phyloP scores from a whole-genome alignment of 2,329 filamentous ascomycete species.

The Aspergillus eucalypticola region DNA sequence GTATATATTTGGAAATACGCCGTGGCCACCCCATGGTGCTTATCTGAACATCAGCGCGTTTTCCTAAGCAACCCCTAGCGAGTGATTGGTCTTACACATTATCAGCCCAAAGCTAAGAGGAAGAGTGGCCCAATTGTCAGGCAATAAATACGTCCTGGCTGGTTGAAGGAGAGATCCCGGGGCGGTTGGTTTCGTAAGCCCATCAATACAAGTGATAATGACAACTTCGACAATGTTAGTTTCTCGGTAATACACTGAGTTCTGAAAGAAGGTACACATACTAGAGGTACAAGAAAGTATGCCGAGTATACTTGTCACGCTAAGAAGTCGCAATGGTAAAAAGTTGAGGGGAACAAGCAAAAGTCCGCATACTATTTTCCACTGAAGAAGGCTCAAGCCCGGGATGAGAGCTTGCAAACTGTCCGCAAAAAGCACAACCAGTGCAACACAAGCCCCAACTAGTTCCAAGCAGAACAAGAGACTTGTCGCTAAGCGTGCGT shows the following conservation, averaged over 20 bases:
- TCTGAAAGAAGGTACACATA: conserved; percentile 53
- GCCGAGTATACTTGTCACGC: conserved; percentile 89
- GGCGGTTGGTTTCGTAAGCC: conserved; percentile 73
- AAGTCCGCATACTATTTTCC: conserved; percentile 82
- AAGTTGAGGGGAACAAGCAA: conserved; percentile 82
- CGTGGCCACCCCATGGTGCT: conserved; percentile 69
- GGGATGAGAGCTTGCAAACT: conserved; percentile 79
- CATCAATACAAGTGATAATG: conserved; percentile 79
- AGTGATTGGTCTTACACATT: conserved; percentile 59
- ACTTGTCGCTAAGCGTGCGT: conserved; percentile 77
- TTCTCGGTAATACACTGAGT: conserved; percentile 4
- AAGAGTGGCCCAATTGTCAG: conserved; percentile 80
- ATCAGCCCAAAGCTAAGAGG: conserved; percentile 87
- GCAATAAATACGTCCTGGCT: conserved; percentile 77
- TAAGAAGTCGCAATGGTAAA: conserved; percentile 77
- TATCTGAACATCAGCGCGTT: conserved; percentile 21
- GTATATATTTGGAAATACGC: conserved; percentile 82
- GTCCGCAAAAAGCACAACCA: conserved; percentile 91
- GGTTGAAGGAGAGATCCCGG: conserved; percentile 85
- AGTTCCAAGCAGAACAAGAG: conserved; percentile 86
- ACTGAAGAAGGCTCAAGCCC: conserved; percentile 65
- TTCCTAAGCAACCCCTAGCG: not conserved
- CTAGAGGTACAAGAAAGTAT: conserved; percentile 86
- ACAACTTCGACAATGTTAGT: conserved; percentile 62
- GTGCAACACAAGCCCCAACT: conserved; percentile 81